These are phyloP conservation scores for Epichloe baconii DNA, from an alignment of 2,329 filamentous ascomycete genomes.

Conservation along the genomic window DNA sequence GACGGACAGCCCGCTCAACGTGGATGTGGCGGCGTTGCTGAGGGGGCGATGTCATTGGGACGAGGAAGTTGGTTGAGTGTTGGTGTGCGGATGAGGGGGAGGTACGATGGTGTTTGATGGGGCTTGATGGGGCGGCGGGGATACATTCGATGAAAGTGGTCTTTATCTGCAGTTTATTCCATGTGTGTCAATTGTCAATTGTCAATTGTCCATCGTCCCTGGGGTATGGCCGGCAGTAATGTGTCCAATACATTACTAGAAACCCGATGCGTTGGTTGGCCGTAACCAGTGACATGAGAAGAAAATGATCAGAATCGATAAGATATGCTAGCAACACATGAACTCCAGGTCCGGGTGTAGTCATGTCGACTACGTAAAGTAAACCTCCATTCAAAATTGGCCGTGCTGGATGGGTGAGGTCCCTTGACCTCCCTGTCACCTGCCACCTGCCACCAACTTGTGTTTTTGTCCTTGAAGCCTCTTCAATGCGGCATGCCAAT, in stretches of 20 bases:
- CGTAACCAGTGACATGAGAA: too few species aligned
- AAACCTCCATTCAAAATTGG: too few species aligned
- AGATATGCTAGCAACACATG: constrained; percentile 11
- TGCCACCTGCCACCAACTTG: neutral
- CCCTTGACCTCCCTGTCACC: neutral
- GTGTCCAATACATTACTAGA: too few species aligned
- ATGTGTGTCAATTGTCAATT: too few species aligned
- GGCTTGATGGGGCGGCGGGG: neutral
- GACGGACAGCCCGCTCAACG: constrained; percentile 63
- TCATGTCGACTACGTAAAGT: neutral
- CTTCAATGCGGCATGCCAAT: neutral
- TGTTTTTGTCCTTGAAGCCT: neutral
- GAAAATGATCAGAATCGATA: neutral
- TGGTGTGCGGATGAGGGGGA: constrained; percentile 39
- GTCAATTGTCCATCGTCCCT: too few species aligned
- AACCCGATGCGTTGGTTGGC: too few species aligned
- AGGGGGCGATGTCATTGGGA: constrained; percentile 56
- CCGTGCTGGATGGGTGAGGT: neutral
- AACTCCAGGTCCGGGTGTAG: constrained; percentile 8
- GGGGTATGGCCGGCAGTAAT: too few species aligned
- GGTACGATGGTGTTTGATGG: constrained; percentile 23
- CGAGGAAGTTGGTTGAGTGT: constrained; percentile 56
- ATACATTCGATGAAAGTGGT: neutral
- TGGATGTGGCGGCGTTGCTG: constrained; percentile 62
- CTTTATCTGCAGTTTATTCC: too few species aligned